Base-by-base conservation (phyloP, 129 eudicot genomes). In the Apium graveolens region DNA sequence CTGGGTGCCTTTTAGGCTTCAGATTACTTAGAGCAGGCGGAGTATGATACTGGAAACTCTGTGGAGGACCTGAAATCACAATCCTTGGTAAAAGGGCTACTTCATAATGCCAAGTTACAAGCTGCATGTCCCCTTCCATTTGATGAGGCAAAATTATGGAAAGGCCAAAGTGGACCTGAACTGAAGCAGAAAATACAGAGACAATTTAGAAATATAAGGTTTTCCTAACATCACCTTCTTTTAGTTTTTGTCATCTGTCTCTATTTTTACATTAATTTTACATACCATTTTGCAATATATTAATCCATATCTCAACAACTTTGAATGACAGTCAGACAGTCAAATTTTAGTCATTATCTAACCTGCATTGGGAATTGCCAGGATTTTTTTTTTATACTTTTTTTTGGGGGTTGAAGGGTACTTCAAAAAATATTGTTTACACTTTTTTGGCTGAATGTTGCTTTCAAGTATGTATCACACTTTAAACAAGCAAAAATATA, bases 101-200 rank as follows among this genome's bases (percentile, higher is more conserved):
- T 89, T 38, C 83, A 84, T 78, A 84, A 89, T 74, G 78, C 87
- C 37, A 84, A 86, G 77, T 83, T 89, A 11, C 90, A 79, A 41
- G 79, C 90, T 79, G 93, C 93, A 80, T 89, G 93, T 70, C 93
- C 93, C 20, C 81, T 89, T 75, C 93, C 93, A 24, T 89, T 86
- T 77, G 93, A 89, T 70, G 93, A 89, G 81, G 90, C 89, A 45
- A 86, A 89, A 70, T 72, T 89, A 84, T 89, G 93, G 93, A 83
- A 89, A 81, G 93, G 90, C 66, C 87, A 84, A 85, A 83, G 88
- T 81, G 93, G 93, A 39, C 93, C 93, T 20, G 89, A 89, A 32
- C 57, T 89, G 53, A 89, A 80, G 84, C 90, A 75, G 81, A 87
- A 89, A 78, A 89, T 86, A 72, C 93, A 89, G 57, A 86, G 76